These are phyloP conservation scores for Leucaena leucocephala DNA, from an alignment of 306 rosid genomes.

Conservation along the genomic window DNA sequence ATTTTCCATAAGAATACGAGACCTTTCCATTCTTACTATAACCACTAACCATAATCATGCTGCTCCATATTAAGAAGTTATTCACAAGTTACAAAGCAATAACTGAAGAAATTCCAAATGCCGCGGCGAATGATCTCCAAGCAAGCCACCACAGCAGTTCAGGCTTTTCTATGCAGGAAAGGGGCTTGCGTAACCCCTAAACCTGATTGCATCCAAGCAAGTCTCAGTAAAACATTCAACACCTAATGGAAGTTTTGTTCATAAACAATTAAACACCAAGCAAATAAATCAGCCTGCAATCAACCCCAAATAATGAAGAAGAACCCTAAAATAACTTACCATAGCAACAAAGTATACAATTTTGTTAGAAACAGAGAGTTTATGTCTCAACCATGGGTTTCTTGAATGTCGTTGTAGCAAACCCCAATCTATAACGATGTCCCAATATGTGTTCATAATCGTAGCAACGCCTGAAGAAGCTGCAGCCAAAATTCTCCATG, in stretches of 20 bases:
- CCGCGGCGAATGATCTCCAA: slow-evolving; percentile 86
- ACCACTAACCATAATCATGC: background rate
- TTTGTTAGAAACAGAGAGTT: slow-evolving; percentile 53
- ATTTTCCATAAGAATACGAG: background rate
- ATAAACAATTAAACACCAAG: slow-evolving; percentile 4
- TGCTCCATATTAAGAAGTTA: slow-evolving; percentile 1
- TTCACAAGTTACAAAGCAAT: background rate
- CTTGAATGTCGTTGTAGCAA: slow-evolving; percentile 50
- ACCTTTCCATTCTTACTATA: background rate
- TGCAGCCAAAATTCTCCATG: slow-evolving; percentile 43
- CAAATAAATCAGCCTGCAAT: background rate
- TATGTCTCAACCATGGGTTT: slow-evolving; percentile 77
- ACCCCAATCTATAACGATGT: slow-evolving; percentile 65
- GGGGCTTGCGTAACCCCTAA: slow-evolving; percentile 56
- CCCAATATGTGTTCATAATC: slow-evolving; percentile 56
- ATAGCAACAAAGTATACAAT: slow-evolving; percentile 69
- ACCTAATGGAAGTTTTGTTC: slow-evolving; percentile 50
- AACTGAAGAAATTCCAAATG: slow-evolving; percentile 92
- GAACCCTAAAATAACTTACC: slow-evolving; percentile 41
- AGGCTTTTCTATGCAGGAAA: slow-evolving; percentile 62
- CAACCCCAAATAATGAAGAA: background rate
- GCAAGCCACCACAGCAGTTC: slow-evolving; percentile 61
- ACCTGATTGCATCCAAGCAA: slow-evolving; percentile 84
- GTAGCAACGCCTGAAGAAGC: slow-evolving; percentile 50
- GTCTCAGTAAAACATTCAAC: slow-evolving; percentile 63